phyloP scores from a whole-genome alignment of 1,139 yeast species.

The Blastobotrys apis region DNA sequence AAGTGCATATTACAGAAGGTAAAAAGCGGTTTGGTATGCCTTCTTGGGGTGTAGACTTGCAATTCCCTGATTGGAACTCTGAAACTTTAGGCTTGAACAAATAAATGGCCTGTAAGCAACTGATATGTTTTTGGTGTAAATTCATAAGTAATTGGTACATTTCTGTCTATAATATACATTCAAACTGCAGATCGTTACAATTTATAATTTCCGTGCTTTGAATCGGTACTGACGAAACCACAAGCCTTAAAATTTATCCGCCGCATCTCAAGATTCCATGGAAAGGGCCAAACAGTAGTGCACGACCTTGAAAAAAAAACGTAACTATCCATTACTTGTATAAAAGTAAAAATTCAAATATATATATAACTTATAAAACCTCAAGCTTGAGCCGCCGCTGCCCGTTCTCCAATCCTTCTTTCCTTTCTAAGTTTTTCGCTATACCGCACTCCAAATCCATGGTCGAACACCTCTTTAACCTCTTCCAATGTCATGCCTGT shows the following conservation, averaged over 20 bases:
- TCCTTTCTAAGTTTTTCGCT: constrained; percentile 4
- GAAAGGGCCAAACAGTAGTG: neutral
- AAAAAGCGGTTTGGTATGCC: constrained; percentile 47
- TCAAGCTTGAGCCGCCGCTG: neutral
- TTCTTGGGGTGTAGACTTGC: constrained; percentile 34
- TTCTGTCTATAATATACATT: no score
- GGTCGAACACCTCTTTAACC: constrained; percentile 36
- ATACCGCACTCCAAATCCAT: constrained; percentile 5
- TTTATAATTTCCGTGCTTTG: no score
- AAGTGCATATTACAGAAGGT: constrained; percentile 46
- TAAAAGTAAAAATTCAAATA: no score
- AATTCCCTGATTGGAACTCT: constrained; percentile 33
- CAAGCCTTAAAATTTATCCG: no score
- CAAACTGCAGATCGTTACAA: no score
- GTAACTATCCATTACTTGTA: no score
- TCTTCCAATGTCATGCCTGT: constrained; percentile 43
- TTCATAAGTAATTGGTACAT: no score
- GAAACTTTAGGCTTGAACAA: neutral
- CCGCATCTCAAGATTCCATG: no score
- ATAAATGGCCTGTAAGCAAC: no score
- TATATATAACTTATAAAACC: no score
- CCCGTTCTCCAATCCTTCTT: neutral
- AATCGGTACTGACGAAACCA: no score
- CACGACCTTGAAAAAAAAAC: neutral
- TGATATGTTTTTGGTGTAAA: no score